Conservation (phyloP, 768 basidiomycete genomes). For the Mycena albidolilacea region DNA sequence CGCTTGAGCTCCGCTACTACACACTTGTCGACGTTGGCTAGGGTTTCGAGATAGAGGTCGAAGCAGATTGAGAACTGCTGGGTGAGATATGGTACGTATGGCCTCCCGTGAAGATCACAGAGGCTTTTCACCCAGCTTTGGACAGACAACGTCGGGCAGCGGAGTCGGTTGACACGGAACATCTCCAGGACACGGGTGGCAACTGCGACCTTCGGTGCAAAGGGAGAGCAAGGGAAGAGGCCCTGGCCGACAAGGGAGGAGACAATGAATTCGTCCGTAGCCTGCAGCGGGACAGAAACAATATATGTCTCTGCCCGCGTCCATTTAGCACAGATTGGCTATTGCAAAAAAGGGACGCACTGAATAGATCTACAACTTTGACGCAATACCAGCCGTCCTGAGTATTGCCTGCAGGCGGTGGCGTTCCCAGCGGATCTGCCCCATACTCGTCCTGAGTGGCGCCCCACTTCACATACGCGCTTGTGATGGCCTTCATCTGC, state of each 20-base stretch:
- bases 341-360: too few relatives aligned
- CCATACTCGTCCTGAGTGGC: too few relatives aligned
- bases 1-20: not conserved
- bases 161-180: not conserved
- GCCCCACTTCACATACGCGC: too few relatives aligned
- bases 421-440: too few relatives aligned
- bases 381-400: too few relatives aligned
- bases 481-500: too few relatives aligned
- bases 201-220: not conserved
- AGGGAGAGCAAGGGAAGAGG: not conserved
- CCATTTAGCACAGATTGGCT: too few relatives aligned
- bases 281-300: too few relatives aligned
- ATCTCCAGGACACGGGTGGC: not conserved
- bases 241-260: not conserved
- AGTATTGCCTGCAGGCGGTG: too few relatives aligned
- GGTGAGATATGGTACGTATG: not conserved
- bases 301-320: too few relatives aligned
- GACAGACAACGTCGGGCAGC: not conserved
- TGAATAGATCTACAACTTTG: too few relatives aligned
- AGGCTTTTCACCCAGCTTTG: not conserved
- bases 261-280: not conserved
- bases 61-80: slow-evolving; percentile 4
- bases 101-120: not conserved
- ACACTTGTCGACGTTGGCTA: not conserved
- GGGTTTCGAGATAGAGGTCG: not conserved